Conservation (phyloP, 805 yeast genomes). For the Metschnikowia corniflorae region DNA sequence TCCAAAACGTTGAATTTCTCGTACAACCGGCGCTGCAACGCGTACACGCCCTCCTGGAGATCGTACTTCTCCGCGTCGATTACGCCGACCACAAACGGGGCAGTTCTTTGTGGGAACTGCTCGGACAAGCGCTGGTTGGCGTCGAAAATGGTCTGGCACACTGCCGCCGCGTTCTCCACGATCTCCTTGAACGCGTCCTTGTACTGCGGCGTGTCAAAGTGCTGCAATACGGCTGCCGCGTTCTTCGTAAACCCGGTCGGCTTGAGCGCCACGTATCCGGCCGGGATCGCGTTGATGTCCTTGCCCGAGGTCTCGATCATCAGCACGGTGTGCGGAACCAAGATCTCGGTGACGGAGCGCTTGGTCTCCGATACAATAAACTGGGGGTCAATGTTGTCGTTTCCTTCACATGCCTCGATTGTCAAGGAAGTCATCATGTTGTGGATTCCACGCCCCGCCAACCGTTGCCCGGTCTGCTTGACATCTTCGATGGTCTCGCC, state of each 20-base stretch:
- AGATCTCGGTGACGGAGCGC: conserved; percentile 61
- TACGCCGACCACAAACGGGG: conserved; percentile 74
- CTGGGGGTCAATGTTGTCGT: conserved; percentile 54
- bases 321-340: conserved; percentile 66
- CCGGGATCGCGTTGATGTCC: conserved; percentile 67
- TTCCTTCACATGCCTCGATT: conserved; percentile 88
- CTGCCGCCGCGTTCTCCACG: conserved; percentile 60
- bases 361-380: conserved; percentile 62
- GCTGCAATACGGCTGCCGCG: conserved; percentile 68
- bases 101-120: conserved; percentile 57
- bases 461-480: conserved; percentile 60
- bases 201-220: conserved; percentile 50
- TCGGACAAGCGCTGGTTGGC: conserved; percentile 48
- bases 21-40: conserved; percentile 79
- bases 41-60: conserved; percentile 88
- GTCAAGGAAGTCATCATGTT: conserved; percentile 96
- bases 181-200: conserved; percentile 49
- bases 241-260: conserved; percentile 84
- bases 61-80: conserved; percentile 91
- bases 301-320: conserved; percentile 46
- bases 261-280: conserved; percentile 89
- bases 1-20: conserved; percentile 61
- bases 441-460: conserved; percentile 71
- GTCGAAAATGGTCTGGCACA: conserved; percentile 54
- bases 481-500: conserved; percentile 78